These are phyloP conservation scores for Pichia kudriavzevii DNA, from an alignment of 1,139 yeast genomes.

Conservation along the genomic window DNA sequence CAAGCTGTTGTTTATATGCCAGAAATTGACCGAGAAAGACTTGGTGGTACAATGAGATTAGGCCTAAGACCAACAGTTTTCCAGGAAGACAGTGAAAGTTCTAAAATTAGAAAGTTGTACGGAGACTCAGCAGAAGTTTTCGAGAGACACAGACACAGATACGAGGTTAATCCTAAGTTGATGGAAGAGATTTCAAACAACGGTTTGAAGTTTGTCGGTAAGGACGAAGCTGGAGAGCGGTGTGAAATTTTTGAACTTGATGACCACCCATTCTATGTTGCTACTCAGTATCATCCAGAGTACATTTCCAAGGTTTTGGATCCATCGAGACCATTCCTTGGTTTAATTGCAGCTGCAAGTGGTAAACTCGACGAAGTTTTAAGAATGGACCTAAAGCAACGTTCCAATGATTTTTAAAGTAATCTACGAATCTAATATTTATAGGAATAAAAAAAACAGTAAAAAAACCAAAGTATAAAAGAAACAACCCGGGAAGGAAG, in stretches of 20 bases:
- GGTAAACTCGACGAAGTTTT: slow-evolving; percentile 66
- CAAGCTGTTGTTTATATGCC: slow-evolving; percentile 97
- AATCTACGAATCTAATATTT: neutral
- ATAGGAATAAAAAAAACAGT: too few species aligned
- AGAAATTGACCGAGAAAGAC: slow-evolving; percentile 87
- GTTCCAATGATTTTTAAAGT: slow-evolving; percentile 25
- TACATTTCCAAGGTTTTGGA: slow-evolving; percentile 92
- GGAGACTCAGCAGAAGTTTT: slow-evolving; percentile 62
- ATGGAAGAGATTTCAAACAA: slow-evolving; percentile 61
- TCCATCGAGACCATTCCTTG: slow-evolving; percentile 94
- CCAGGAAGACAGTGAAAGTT: slow-evolving; percentile 52
- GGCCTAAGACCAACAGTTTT: slow-evolving; percentile 89
- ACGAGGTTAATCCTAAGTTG: slow-evolving; percentile 87
- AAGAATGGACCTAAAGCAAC: slow-evolving; percentile 27
- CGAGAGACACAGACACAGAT: slow-evolving; percentile 98
- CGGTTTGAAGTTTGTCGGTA: slow-evolving; percentile 87
- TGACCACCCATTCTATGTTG: slow-evolving; percentile 82
- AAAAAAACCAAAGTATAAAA: too few species aligned
- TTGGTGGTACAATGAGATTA: slow-evolving; percentile 99
- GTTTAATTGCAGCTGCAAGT: slow-evolving; percentile 87
- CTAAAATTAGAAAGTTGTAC: slow-evolving; percentile 71
- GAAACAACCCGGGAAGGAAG: too few species aligned
- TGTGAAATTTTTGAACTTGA: slow-evolving; percentile 88
- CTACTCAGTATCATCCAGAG: slow-evolving; percentile 98
- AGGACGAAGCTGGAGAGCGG: slow-evolving; percentile 81